phyloP scores from a whole-genome alignment of 805 yeast genomes.

The Lachancea fermentati region DNA sequence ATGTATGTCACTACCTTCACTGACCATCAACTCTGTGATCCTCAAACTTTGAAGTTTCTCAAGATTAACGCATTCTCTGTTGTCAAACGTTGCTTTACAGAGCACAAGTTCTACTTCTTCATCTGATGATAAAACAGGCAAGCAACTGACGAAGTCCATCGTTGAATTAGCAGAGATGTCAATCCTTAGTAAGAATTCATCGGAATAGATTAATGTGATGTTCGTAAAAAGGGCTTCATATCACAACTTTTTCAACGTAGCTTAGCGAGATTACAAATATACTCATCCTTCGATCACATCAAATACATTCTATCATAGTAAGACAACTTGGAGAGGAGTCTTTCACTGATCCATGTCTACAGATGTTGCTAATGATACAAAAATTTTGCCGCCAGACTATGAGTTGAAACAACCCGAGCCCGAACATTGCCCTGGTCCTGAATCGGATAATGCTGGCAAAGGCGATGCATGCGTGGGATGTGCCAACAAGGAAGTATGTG shows the following conservation, averaged over 20 bases:
- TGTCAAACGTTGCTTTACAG: conserved; percentile 10
- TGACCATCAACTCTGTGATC: conserved; percentile 14
- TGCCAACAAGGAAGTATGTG: conserved; percentile 88
- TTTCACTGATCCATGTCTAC: conserved; percentile 2
- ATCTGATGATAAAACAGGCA: conserved; percentile 8
- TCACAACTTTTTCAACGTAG: too few relatives aligned
- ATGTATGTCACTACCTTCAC: conserved; percentile 25
- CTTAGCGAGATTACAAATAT: too few relatives aligned
- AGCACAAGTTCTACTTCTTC: conserved; percentile 13
- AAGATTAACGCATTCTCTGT: conserved; percentile 5
- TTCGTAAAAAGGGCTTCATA: neutral
- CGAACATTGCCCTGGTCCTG: conserved; percentile 98
- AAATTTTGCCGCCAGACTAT: conserved; percentile 23
- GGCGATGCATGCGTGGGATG: conserved; percentile 94
- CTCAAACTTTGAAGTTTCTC: conserved; percentile 5
- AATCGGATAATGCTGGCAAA: conserved; percentile 87
- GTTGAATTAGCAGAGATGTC: too few relatives aligned
- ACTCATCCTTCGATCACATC: too few relatives aligned
- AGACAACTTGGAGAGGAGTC: too few relatives aligned
- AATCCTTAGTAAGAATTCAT: too few relatives aligned
- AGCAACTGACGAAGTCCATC: conserved; percentile 20
- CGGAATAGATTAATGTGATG: too few relatives aligned
- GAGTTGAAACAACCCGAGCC: conserved; percentile 69
- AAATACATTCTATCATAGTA: too few relatives aligned
- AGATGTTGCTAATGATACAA: conserved; percentile 5